Conservation (phyloP, 2,329 filamentous ascomycete species). For the Cercospora sojina region DNA sequence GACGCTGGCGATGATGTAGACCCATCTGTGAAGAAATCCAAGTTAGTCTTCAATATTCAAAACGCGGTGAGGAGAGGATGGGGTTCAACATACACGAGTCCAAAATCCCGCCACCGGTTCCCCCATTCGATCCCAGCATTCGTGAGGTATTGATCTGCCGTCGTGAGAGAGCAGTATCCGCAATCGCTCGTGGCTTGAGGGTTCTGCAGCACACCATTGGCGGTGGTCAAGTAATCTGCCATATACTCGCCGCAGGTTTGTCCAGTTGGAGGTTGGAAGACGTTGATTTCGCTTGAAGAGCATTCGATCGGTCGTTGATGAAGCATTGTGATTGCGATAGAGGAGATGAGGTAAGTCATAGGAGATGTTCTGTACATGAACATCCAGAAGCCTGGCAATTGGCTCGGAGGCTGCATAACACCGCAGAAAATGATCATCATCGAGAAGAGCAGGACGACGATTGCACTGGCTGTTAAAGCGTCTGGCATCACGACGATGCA, state of each 20-base stretch:
- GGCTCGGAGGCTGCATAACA: slow-evolving; percentile 62
- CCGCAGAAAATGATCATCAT: slow-evolving; percentile 66
- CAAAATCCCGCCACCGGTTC: slow-evolving; percentile 51
- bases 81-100: slow-evolving; percentile 44
- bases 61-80: too few relatives aligned
- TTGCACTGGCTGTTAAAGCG: slow-evolving; percentile 69
- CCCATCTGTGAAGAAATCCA: slow-evolving; percentile 6
- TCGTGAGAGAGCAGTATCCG: slow-evolving; percentile 39
- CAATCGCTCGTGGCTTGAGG: slow-evolving; percentile 36
- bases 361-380: slow-evolving; percentile 80
- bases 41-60: too few relatives aligned
- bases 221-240: slow-evolving; percentile 25
- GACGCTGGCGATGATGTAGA: slow-evolving; percentile 2
- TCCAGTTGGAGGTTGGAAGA: slow-evolving; percentile 60
- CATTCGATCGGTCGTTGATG: slow-evolving; percentile 65
- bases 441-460: slow-evolving; percentile 70
- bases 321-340: slow-evolving; percentile 66
- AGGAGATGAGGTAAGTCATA: slow-evolving; percentile 73
- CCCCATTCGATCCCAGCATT: slow-evolving; percentile 42
- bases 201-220: slow-evolving; percentile 39
- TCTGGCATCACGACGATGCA: slow-evolving; percentile 70
- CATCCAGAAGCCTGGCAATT: slow-evolving; percentile 70
- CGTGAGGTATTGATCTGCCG: slow-evolving; percentile 40
- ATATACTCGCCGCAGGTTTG: slow-evolving; percentile 41
- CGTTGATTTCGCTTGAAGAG: slow-evolving; percentile 63